Conservation (phyloP, 805 yeast species). For the Alloascoidea africana region DNA sequence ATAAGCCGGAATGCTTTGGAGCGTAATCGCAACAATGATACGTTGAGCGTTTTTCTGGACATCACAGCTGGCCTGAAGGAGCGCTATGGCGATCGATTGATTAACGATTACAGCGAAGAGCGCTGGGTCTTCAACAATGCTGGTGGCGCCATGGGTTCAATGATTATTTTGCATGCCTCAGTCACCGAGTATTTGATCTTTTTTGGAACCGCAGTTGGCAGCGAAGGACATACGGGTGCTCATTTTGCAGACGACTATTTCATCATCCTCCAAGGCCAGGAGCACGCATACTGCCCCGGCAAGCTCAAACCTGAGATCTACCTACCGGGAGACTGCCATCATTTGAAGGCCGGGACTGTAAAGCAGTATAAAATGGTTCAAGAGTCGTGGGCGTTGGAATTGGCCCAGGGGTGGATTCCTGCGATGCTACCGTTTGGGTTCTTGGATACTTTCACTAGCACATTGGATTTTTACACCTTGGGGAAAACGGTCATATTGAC, state of each 20-base stretch:
- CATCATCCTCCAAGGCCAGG: constrained; percentile 58
- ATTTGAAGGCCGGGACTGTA: constrained; percentile 41
- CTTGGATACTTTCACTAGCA: constrained; percentile 48
- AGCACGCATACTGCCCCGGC: constrained; percentile 43
- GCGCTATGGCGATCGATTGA: constrained; percentile 52
- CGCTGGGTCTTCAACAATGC: constrained; percentile 97
- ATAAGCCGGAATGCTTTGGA: constrained; percentile 38
- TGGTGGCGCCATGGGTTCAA: constrained; percentile 96
- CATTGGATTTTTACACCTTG: constrained; percentile 50
- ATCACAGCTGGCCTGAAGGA: constrained; percentile 41
- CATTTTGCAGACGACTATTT: constrained; percentile 81
- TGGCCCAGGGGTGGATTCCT: constrained; percentile 88
- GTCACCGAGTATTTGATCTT: constrained; percentile 64
- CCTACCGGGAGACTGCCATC: constrained; percentile 61
- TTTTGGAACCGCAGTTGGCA: constrained; percentile 68
- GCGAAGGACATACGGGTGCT: constrained; percentile 78
- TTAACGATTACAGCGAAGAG: constrained; percentile 57
- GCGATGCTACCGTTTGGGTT: constrained; percentile 81
- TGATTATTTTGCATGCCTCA: constrained; percentile 76
- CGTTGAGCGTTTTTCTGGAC: constrained; percentile 47
- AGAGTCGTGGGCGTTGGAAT: constrained; percentile 60
- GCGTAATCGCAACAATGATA: constrained; percentile 22
- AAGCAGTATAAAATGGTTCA: constrained; percentile 63
- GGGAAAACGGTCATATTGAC: constrained; percentile 46
- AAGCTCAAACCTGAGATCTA: constrained; percentile 43